Conservation (phyloP, 192 early-diverging fungal species). For the Phycomyces blakesleeanus region DNA sequence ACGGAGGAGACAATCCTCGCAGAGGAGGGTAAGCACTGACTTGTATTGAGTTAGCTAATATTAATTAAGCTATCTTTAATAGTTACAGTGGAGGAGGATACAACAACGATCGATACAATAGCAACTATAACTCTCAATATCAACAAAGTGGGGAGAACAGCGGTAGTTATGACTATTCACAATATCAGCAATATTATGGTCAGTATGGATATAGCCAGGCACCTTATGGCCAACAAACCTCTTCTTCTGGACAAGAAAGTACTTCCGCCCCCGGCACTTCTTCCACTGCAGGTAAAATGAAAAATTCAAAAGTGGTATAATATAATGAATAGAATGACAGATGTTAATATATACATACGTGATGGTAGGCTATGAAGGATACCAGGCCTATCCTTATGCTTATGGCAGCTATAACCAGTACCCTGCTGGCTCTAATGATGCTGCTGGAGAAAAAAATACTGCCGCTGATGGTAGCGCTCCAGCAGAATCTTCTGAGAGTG, state of each 20-base stretch:
- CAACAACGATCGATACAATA: constrained; percentile 8
- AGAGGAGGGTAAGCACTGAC: constrained; percentile 11
- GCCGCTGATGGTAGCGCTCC: constrained; percentile 7
- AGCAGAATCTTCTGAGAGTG: constrained; percentile 6
- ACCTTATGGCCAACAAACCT: not conserved
- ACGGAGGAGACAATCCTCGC: constrained; percentile 4
- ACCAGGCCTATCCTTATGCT: constrained; percentile 6
- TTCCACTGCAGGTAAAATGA: not conserved
- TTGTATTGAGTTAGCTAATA: not conserved
- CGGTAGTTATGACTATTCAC: constrained; percentile 27
- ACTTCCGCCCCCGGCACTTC: not conserved
- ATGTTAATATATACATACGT: not conserved
- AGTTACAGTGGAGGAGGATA: constrained; percentile 16
- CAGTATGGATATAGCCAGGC: constrained; percentile 23
- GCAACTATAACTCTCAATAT: constrained; percentile 11
- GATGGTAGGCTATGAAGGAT: constrained; percentile 3
- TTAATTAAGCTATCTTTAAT: not conserved
- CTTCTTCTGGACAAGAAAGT: constrained; percentile 4
- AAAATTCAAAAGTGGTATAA: not conserved
- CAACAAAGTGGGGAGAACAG: not conserved
- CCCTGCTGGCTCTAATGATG: not conserved
- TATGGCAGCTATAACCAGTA: constrained; percentile 11
- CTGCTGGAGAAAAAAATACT: not conserved
- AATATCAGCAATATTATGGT: constrained; percentile 23
- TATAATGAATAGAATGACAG: constrained; percentile 2